These are phyloP conservation scores for Fusarium mundagurra DNA, from an alignment of 2,329 filamentous ascomycete genomes.

Conservation along the genomic window DNA sequence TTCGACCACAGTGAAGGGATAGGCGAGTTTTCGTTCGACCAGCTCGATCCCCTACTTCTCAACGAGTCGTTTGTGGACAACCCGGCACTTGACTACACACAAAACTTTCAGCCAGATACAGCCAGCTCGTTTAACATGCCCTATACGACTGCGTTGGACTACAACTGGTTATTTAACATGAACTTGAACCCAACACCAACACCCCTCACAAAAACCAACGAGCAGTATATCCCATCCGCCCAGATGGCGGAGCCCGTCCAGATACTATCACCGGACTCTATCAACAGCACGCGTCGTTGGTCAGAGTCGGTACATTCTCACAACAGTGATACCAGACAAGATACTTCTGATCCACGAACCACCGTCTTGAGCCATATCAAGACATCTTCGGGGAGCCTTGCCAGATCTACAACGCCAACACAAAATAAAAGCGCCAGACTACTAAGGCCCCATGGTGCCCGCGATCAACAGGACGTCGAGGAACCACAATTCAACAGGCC, in stretches of 20 bases:
- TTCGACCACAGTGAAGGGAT: not conserved
- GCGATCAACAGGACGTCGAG: not conserved
- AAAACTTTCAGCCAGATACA: conserved; percentile 69
- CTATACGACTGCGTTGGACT: conserved; percentile 70
- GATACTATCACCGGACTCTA: conserved; percentile 25
- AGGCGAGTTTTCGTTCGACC: not conserved
- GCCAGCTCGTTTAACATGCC: conserved; percentile 73
- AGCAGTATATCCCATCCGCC: not conserved
- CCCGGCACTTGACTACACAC: conserved; percentile 52
- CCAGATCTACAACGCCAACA: not conserved
- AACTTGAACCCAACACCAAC: conserved; percentile 20
- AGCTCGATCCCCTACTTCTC: not conserved
- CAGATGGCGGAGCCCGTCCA: not conserved
- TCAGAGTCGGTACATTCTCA: conserved; percentile 11
- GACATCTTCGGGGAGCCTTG: not conserved
- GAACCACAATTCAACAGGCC: not conserved
- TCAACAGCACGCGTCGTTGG: conserved; percentile 35
- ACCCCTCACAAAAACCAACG: not conserved
- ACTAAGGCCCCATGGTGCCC: not conserved
- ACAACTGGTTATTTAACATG: conserved; percentile 70
- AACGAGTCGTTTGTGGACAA: not conserved
- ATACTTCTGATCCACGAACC: not conserved
- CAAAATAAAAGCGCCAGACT: not conserved
- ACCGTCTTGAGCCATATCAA: not conserved
- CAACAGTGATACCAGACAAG: not conserved